These are phyloP conservation scores for Salvia sclarea DNA, from an alignment of 305 asterid genomes.

Conservation along the genomic window DNA sequence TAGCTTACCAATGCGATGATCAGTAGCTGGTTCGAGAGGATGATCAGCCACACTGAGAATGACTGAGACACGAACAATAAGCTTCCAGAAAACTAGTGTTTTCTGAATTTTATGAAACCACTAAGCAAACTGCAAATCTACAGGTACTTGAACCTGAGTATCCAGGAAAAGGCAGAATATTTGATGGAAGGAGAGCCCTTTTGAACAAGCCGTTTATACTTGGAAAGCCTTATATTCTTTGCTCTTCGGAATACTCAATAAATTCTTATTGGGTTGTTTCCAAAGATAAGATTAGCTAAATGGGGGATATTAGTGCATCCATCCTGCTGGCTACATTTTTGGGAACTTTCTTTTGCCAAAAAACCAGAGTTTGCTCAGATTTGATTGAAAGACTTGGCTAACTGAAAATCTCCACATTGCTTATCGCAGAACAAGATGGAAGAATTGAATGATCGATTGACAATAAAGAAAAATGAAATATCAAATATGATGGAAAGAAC, in stretches of 20 bases:
- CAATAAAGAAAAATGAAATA: conserved; percentile 60
- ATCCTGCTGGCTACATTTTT: conserved; percentile 1
- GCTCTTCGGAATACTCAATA: background rate
- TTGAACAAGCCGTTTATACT: too few relatives aligned
- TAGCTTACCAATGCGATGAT: too few relatives aligned
- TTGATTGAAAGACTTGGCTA: conserved; percentile 29
- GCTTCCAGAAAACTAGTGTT: too few relatives aligned
- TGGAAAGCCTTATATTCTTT: too few relatives aligned
- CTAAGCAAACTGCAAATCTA: too few relatives aligned
- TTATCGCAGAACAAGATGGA: conserved; percentile 63
- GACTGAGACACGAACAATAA: too few relatives aligned
- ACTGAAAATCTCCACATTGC: conserved; percentile 30
- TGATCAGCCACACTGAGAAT: too few relatives aligned
- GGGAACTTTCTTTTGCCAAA: conserved; percentile 25
- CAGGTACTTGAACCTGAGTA: too few relatives aligned
- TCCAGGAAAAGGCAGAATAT: too few relatives aligned
- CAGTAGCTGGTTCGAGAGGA: too few relatives aligned
- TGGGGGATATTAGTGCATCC: conserved; percentile 19
- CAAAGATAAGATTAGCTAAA: conserved; percentile 11
- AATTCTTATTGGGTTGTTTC: conserved; percentile 1
- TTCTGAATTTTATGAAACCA: too few relatives aligned
- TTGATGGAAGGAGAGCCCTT: too few relatives aligned
- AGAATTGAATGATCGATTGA: conserved; percentile 52
- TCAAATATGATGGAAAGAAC: conserved; percentile 65
- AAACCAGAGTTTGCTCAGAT: conserved; percentile 18